These are phyloP conservation scores for Begonia peltatifolia DNA, from an alignment of 306 rosid genomes.

Conservation along the genomic window DNA sequence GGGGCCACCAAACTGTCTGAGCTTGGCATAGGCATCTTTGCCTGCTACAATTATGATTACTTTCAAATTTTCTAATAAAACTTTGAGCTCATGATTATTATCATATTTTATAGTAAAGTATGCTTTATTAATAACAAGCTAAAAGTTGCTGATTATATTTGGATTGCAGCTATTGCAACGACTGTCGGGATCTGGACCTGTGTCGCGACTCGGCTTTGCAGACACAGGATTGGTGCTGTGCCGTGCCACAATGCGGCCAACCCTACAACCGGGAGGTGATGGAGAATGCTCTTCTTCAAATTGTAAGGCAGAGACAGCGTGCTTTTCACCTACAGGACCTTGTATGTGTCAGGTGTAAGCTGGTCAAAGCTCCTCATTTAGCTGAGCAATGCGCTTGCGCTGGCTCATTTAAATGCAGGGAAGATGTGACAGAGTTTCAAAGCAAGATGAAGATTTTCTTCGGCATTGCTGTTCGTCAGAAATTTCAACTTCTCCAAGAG, in stretches of 20 bases:
- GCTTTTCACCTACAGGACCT: constrained; percentile 75
- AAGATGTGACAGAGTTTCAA: constrained; percentile 32
- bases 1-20: no score
- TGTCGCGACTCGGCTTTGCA: constrained; percentile 54
- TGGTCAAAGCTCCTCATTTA: constrained; percentile 79
- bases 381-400: constrained; percentile 77
- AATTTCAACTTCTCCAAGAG: constrained; percentile 71
- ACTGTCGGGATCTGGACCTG: constrained; percentile 80
- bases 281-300: constrained; percentile 66
- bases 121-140: no score
- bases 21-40: no score
- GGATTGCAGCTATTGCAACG: constrained; percentile 62
- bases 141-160: neutral
- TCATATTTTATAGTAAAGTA: no score
- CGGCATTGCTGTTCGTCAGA: constrained; percentile 56
- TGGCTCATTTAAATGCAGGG: constrained; percentile 67
- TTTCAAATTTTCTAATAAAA: no score
- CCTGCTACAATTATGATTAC: no score
- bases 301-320: constrained; percentile 74
- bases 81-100: no score
- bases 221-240: constrained; percentile 72
- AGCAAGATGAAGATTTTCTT: constrained; percentile 49
- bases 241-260: constrained; percentile 80
- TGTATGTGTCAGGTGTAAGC: constrained; percentile 49
- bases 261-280: constrained; percentile 71